Evolutionary conservation across 192 early-diverging fungal species (phyloP).

Genomic region (Mortierella alpina): DNA sequence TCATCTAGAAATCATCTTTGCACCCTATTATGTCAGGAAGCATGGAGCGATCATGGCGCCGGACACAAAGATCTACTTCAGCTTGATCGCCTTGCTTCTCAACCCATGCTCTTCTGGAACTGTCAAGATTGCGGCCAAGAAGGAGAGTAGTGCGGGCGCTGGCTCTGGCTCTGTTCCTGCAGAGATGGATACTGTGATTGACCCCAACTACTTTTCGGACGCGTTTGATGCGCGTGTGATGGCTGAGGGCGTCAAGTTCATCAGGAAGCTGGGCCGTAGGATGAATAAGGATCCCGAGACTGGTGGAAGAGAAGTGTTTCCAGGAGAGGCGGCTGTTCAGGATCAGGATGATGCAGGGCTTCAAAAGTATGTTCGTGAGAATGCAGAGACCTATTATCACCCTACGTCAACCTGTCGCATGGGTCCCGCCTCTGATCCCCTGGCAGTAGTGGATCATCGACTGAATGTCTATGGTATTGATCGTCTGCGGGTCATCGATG

Average conservation of each 20-base stretch:
- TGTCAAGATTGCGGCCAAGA: slow-evolving; percentile 21
- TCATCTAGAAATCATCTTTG: slow-evolving; percentile 39
- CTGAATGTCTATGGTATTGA: slow-evolving; percentile 28
- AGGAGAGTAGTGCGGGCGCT: background rate
- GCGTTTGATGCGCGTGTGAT: slow-evolving; percentile 27
- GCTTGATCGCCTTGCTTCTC: slow-evolving; percentile 25
- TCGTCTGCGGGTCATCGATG: slow-evolving; percentile 35
- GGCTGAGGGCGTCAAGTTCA: slow-evolving; percentile 35
- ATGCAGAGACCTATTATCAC: slow-evolving; percentile 31
- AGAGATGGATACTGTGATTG: slow-evolving; percentile 26
- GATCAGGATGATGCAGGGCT: slow-evolving; percentile 24
- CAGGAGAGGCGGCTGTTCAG: slow-evolving; percentile 17
- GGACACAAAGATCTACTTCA: slow-evolving; percentile 29
- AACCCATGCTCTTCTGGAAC: slow-evolving; percentile 33
- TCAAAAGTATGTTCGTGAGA: slow-evolving; percentile 12
- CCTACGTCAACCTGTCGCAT: slow-evolving; percentile 34
- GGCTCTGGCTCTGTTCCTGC: background rate
- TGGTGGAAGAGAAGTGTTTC: slow-evolving; percentile 35
- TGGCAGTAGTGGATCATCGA: slow-evolving; percentile 33
- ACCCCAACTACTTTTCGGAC: slow-evolving; percentile 36
- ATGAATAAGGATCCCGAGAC: slow-evolving; percentile 26
- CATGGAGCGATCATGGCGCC: slow-evolving; percentile 27
- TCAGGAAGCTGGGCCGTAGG: slow-evolving; percentile 11
- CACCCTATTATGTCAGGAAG: slow-evolving; percentile 12
- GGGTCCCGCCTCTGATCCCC: slow-evolving; percentile 28